Percentiles rank a stretch among this genome's conserved stretches.
Evolutionary conservation across 2,329 filamentous ascomycete genomes (phyloP).

Genomic region (Fusarium tricinctum): DNA sequence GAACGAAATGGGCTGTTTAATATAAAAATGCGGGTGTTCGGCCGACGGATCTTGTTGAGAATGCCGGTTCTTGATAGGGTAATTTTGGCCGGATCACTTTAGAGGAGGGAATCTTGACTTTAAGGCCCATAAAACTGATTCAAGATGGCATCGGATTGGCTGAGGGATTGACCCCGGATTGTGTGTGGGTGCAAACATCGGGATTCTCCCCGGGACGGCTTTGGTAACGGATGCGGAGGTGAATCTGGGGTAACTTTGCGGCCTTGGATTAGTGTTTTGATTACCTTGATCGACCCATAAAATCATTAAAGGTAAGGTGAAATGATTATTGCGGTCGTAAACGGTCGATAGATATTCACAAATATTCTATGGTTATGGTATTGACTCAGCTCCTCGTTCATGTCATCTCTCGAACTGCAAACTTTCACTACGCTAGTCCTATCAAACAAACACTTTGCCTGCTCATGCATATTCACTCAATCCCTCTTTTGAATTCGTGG

Average conservation of each 20-base stretch:
- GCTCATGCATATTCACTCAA: background rate
- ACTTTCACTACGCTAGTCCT: no score
- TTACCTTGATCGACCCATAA: no score
- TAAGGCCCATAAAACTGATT: background rate
- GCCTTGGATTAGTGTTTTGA: no score
- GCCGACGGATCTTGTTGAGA: conserved; percentile 38
- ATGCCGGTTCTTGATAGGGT: conserved; percentile 29
- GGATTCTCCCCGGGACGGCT: conserved; percentile 16
- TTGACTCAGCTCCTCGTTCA: no score
- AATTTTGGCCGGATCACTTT: conserved; percentile 5
- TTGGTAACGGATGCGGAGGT: background rate
- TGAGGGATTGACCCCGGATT: background rate
- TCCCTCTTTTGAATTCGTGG: conserved; percentile 55
- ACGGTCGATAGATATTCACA: no score
- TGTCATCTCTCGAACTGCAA: no score
- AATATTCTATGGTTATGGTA: no score
- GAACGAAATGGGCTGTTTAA: conserved; percentile 14
- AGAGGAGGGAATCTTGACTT: background rate
- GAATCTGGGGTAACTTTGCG: conserved; percentile 15
- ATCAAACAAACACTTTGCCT: no score
- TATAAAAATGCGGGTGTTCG: conserved; percentile 30
- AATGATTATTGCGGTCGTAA: no score
- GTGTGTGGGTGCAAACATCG: background rate
- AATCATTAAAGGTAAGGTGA: no score
- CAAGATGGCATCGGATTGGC: conserved; percentile 5